phyloP scores from a whole-genome alignment of 768 basidiomycete species.

The Kwoniella dejecticola region DNA sequence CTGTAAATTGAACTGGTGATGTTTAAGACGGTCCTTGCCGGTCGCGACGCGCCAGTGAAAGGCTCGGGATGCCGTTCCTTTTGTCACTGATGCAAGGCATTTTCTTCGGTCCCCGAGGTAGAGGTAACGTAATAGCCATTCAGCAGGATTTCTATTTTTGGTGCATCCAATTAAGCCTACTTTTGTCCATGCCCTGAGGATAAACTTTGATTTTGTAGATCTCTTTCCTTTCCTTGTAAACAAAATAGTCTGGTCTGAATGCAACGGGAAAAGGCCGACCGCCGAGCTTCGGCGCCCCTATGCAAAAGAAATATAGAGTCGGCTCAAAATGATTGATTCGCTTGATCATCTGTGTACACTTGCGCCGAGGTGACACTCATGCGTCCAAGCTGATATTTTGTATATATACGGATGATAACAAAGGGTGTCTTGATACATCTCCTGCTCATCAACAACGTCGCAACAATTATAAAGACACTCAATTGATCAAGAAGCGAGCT shows the following conservation, averaged over 20 bases:
- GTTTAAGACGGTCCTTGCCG: no score
- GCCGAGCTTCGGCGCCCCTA: constrained; percentile 9
- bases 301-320: no score
- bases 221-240: background rate
- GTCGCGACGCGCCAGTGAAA: no score
- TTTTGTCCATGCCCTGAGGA: no score
- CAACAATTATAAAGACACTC: no score
- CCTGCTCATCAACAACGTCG: no score
- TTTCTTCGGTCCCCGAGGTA: constrained; percentile 2
- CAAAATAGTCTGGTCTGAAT: background rate
- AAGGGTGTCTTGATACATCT: background rate
- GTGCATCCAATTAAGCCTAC: no score
- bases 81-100: background rate
- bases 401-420: background rate
- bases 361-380: constrained; percentile 5
- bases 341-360: background rate
- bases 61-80: no score
- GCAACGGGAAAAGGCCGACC: background rate
- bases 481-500: no score
- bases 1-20: no score
- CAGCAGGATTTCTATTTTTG: no score
- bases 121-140: background rate
- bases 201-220: no score
- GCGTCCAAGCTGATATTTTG: background rate
- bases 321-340: background rate